These are phyloP conservation scores for Fallopia convolvulus DNA, from an alignment of 148 eudicot genomes.

Conservation along the genomic window DNA sequence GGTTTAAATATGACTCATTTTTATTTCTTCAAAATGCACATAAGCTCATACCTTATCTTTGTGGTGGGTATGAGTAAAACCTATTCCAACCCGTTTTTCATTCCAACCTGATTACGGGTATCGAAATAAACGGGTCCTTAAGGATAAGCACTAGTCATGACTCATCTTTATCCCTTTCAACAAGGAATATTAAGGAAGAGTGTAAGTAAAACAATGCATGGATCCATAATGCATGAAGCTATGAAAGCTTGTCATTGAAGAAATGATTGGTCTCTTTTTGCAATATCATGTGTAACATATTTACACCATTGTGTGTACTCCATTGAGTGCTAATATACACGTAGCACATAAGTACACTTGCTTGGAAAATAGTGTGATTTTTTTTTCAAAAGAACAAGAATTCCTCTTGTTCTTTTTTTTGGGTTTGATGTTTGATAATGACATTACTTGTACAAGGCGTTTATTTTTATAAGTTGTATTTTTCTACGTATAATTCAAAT, in stretches of 20 bases:
- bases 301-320: not conserved
- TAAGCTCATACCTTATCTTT: no score
- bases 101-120: no score
- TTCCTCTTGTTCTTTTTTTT: not conserved
- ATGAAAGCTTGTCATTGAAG: constrained; percentile 1
- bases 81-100: no score
- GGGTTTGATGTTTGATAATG: constrained; percentile 3
- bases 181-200: constrained; percentile 1
- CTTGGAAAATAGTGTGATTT: no score
- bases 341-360: no score
- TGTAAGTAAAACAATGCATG: not conserved
- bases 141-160: not conserved
- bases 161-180: not conserved
- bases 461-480: not conserved
- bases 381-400: no score
- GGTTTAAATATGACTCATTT: no score
- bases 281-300: not conserved
- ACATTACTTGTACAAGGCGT: not conserved
- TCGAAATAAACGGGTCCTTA: no score
- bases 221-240: not conserved
- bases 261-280: constrained; percentile 1
- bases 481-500: not conserved
- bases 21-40: no score
- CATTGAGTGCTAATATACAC: no score
- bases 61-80: no score